Percentiles rank a stretch among this genome's conserved stretches.
phyloP scores from a whole-genome alignment of 495 filamentous ascomycete species.

The Jackrogersella multiformis region DNA sequence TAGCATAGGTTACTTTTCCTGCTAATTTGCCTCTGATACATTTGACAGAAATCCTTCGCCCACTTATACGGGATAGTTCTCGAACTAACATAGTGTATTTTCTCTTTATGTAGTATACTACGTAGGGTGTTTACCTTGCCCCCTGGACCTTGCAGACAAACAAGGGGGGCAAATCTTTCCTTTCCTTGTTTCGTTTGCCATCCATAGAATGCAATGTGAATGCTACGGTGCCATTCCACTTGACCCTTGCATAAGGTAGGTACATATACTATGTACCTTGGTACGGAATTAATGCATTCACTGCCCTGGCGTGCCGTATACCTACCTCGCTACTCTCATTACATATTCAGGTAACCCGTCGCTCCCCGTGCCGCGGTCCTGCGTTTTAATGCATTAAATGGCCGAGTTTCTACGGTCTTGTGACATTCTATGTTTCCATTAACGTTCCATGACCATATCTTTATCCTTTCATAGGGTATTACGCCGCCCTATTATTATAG shows the following conservation, averaged over 20 bases:
- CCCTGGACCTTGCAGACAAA: slow-evolving; percentile 43
- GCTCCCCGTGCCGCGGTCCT: slow-evolving; percentile 39
- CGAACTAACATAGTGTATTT: slow-evolving; percentile 15
- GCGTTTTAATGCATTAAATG: slow-evolving; percentile 44
- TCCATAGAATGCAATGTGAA: slow-evolving; percentile 38
- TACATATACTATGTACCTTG: too few relatives aligned
- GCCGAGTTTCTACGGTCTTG: slow-evolving; percentile 44
- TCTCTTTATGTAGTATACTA: slow-evolving; percentile 9
- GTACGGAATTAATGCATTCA: slow-evolving; percentile 19
- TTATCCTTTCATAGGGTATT: slow-evolving; percentile 16
- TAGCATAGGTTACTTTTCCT: neutral
- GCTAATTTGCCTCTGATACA: slow-evolving; percentile 10
- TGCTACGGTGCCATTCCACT: slow-evolving; percentile 37
- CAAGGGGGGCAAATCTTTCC: slow-evolving; percentile 38
- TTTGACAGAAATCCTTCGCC: slow-evolving; percentile 6
- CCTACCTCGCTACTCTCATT: neutral
- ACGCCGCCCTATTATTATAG: slow-evolving; percentile 15
- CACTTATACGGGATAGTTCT: slow-evolving; percentile 12
- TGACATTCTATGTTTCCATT: slow-evolving; percentile 43
- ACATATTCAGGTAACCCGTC: slow-evolving; percentile 39
- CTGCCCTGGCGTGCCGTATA: slow-evolving; percentile 23
- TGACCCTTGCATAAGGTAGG: slow-evolving; percentile 39
- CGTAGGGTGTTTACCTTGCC: slow-evolving; percentile 22
- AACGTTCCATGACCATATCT: slow-evolving; percentile 35
- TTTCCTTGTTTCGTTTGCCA: slow-evolving; percentile 41